Base-by-base conservation (phyloP, 176 grass and related monocot species). In the Zizania latifolia region DNA sequence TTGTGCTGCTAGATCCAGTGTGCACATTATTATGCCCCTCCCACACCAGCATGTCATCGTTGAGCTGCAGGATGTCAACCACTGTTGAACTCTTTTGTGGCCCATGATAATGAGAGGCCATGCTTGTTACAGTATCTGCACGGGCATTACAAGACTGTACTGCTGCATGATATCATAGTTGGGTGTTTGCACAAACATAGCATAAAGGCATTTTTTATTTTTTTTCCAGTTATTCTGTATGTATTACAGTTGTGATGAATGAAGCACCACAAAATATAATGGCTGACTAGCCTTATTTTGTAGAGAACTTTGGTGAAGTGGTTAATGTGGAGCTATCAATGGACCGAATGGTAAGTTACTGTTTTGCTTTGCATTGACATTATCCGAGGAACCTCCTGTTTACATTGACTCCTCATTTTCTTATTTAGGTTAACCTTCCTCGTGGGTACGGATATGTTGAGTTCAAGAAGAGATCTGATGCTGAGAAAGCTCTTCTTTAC, bases 391-490 rank as follows among this genome's bases (percentile, higher is more conserved):
- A 40, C 40, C 19, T 60, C 11, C 28, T 60, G 33, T 80, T 72
- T 44, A 50, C 17, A 26, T 19, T 4, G 50, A 16, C 19, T 53
- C 26, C 10, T 74, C 34, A n/a, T 51, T 81, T 86, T 32, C 26
- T 73, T 33, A 64, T 85, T 78, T 81, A 99, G 96, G 96, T 95
- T 33, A 99, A 99, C 86, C 96, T 99, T 88, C 96, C 96, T 82
- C 92, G 96, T 81, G 96, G 96, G 3, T 99, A 99, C 83, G 96
- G 92, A 85, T 99, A 99, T 77, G 54, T 99, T 78, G 96, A 99
- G 81, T 99, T 88, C 72, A 95, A 90, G 87, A 95, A 86, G 77
- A 94, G 80, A 85, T 53, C 62, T 90, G 96, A 99, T 82, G 96
- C 96, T 78, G 96, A 99, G 82, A 99, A 95, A 83, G 96, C 96